Percentiles rank a stretch among this genome's conserved stretches.
Evolutionary conservation across 805 yeast genomes (phyloP).

Genomic region (Wickerhamiella alocasiicola): DNA sequence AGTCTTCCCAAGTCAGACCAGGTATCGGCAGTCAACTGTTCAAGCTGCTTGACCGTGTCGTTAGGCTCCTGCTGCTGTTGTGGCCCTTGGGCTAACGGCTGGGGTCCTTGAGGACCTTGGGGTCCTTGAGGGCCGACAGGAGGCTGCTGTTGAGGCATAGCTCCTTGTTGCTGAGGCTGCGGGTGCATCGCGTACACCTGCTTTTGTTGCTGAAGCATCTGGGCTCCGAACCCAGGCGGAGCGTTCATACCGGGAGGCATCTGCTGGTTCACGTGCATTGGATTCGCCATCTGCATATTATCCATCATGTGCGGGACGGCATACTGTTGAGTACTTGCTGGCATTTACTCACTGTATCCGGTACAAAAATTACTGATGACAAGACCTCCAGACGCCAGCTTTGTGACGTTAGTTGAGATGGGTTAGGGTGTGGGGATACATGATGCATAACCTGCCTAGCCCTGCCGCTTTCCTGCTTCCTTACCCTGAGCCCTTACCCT

Average conservation of each 20-base stretch:
- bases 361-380: too few relatives aligned
- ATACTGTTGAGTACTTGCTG: constrained; percentile 9
- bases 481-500: too few relatives aligned
- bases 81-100: not conserved
- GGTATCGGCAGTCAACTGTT: constrained; percentile 36
- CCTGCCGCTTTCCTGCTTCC: too few relatives aligned
- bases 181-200: constrained; percentile 5
- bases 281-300: constrained; percentile 8
- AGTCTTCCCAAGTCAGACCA: constrained; percentile 84
- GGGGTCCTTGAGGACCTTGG: constrained; percentile 17
- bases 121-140: constrained; percentile 11
- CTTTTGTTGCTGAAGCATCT: constrained; percentile 4
- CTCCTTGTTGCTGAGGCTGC: constrained; percentile 7
- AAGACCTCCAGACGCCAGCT: not conserved
- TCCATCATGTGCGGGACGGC: constrained; percentile 9
- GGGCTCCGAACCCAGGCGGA: constrained; percentile 2
- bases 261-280: constrained; percentile 4
- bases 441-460: too few relatives aligned
- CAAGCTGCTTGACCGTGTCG: constrained; percentile 20
- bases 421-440: constrained; percentile 8
- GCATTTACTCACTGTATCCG: constrained; percentile 2
- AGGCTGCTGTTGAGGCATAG: constrained; percentile 12
- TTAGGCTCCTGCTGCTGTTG: constrained; percentile 12
- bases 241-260: constrained; percentile 9
- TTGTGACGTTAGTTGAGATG: constrained; percentile 4